These are phyloP conservation scores for Hyphopichia wangnamkhiaoensis DNA, from an alignment of 1,139 yeast species.

Conservation along the genomic window DNA sequence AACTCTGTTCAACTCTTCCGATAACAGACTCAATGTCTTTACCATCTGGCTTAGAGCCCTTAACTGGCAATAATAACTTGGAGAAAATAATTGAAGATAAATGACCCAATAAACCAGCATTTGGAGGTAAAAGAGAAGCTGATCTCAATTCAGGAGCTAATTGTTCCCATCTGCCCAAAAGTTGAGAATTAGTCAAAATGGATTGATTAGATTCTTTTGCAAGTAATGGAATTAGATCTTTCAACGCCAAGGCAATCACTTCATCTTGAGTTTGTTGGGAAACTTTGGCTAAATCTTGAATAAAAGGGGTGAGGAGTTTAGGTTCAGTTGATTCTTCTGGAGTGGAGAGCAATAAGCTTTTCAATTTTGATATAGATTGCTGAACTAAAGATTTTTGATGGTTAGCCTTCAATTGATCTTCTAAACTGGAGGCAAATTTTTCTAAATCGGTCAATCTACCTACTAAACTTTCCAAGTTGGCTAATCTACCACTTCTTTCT, in stretches of 20 bases:
- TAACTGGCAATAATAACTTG: slow-evolving; percentile 66
- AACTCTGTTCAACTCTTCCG: slow-evolving; percentile 78
- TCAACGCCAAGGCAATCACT: slow-evolving; percentile 36
- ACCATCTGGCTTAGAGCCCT: slow-evolving; percentile 60
- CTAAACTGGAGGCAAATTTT: slow-evolving; percentile 58
- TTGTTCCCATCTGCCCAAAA: slow-evolving; percentile 69
- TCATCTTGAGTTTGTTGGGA: slow-evolving; percentile 47
- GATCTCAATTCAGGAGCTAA: slow-evolving; percentile 86
- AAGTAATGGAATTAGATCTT: slow-evolving; percentile 42
- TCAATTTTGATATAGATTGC: slow-evolving; percentile 56
- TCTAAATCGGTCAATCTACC: slow-evolving; percentile 60
- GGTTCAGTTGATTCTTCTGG: slow-evolving; percentile 28
- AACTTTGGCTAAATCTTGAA: slow-evolving; percentile 47
- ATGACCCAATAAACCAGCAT: slow-evolving; percentile 95
- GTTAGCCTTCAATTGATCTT: slow-evolving; percentile 54
- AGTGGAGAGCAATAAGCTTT: slow-evolving; percentile 40
- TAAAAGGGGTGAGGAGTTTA: slow-evolving; percentile 41
- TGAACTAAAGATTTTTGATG: slow-evolving; percentile 60
- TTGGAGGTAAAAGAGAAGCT: slow-evolving; percentile 86
- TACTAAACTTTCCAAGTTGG: slow-evolving; percentile 63
- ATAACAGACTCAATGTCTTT: slow-evolving; percentile 86
- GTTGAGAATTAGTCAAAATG: slow-evolving; percentile 64
- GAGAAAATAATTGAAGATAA: slow-evolving; percentile 78
- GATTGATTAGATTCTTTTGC: slow-evolving; percentile 58
- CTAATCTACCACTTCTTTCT: slow-evolving; percentile 82